Conservation (phyloP, 2,329 filamentous ascomycete genomes). For the Samsoniella hepiali region DNA sequence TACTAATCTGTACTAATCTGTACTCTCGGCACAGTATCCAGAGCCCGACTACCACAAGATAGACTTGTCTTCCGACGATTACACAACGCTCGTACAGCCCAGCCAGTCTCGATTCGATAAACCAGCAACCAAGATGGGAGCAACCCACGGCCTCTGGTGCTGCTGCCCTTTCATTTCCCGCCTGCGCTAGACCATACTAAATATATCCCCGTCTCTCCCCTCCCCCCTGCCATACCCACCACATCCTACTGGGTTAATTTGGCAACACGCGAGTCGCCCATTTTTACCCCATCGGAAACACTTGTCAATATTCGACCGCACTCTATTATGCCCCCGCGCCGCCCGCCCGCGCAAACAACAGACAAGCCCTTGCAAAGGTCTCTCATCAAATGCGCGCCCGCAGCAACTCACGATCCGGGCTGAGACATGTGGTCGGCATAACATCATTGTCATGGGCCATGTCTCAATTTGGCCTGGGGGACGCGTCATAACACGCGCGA, state of each 20-base stretch:
- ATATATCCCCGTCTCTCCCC: constrained; percentile 5
- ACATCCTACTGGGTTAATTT: not conserved
- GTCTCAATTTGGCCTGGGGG: not conserved
- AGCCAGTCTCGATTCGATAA: not conserved
- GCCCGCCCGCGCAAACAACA: constrained; percentile 5
- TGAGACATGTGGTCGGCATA: constrained; percentile 10
- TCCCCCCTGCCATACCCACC: constrained; percentile 1
- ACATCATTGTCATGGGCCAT: not conserved
- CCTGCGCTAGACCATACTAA: constrained; percentile 10
- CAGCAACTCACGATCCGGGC: constrained; percentile 9
- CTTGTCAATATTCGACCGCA: not conserved
- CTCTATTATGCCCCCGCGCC: not conserved
- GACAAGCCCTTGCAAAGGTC: not conserved
- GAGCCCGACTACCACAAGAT: not conserved
- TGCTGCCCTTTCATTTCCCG: constrained; percentile 16
- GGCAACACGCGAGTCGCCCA: constrained; percentile 8
- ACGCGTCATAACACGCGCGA: not conserved
- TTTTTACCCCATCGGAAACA: not conserved
- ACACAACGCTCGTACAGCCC: not conserved
- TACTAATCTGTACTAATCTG: too few species aligned
- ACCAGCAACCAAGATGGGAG: not conserved
- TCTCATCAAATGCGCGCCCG: not conserved
- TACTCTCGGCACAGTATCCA: too few species aligned
- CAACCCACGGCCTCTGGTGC: not conserved
- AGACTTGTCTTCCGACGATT: not conserved